Base-by-base conservation (phyloP, 805 yeast genomes). In the Candida manassasensis region DNA sequence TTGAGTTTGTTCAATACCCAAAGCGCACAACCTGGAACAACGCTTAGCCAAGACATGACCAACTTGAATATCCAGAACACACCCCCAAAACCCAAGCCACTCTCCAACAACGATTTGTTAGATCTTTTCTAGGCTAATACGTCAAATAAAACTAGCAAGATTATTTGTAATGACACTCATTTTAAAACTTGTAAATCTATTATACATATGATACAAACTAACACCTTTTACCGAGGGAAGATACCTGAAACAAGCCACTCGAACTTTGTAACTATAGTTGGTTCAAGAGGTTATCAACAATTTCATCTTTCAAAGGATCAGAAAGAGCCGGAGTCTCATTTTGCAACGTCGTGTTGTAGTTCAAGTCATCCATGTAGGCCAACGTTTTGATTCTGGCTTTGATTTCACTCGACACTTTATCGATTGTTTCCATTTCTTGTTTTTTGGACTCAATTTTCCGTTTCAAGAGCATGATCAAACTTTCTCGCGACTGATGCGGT, bases 401-500 rank as follows among this genome's bases (percentile, higher is more conserved):
- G 13, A 75, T 63, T 3, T 57, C 61, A 6, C 43, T 35, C 32
- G 71, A 61, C 3, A 70, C 69, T 11, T 43, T 48, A 24, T 71
- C 69, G 10, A 77, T 71, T 21, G 50, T 48, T 4, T 51, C 54
- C 6, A 82, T 80, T 41, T 81, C 82, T 4, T 57, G 51, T 34
- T 68, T 67, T 48, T 82, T 83, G 28, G 71, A 67, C 33, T 75
- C 84, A 21, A 90, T 75, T 50, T 84, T 88, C 35, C 77, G 81
- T 48, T 74, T 78, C 53, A 86, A 61, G 36, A 83, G 65, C 68
- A 86, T 69, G 28, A 88, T 85, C 44, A 93, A 67, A 33, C 89
- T 81, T 50, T 93, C 98, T 35, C 97, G 70, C 3, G 95, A 83
- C 54, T 93, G 98, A 58, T 93, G 97, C 3, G 97, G 93, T 41